A percentile compares a stretch with the other conserved stretches of the same genome.
Evolutionary conservation across 768 basidiomycete genomes (phyloP).

Genomic region (Mycena rebaudengoi): DNA sequence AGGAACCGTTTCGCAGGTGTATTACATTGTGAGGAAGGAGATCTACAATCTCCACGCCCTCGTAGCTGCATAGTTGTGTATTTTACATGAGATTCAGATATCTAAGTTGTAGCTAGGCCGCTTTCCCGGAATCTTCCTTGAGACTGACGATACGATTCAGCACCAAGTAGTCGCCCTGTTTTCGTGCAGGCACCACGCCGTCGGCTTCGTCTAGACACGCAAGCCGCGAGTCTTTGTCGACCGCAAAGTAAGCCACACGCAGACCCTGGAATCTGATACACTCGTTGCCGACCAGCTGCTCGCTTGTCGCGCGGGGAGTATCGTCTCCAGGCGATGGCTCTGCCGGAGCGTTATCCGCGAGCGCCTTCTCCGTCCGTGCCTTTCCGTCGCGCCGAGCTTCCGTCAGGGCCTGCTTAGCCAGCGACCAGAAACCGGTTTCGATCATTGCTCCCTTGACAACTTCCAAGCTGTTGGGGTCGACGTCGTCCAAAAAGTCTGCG

Average conservation of each 20-base stretch:
- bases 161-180: slow-evolving; percentile 81
- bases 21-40: slow-evolving; percentile 88
- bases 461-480: slow-evolving; percentile 85
- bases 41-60: slow-evolving; percentile 92
- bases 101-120: slow-evolving; percentile 1
- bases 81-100: neutral
- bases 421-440: slow-evolving; percentile 88
- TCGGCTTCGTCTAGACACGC: slow-evolving; percentile 67
- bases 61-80: slow-evolving; percentile 65
- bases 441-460: slow-evolving; percentile 83
- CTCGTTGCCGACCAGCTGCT: slow-evolving; percentile 89
- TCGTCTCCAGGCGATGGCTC: slow-evolving; percentile 49
- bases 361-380: slow-evolving; percentile 67
- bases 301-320: slow-evolving; percentile 77
- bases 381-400: slow-evolving; percentile 75
- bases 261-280: slow-evolving; percentile 96
- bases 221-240: slow-evolving; percentile 86
- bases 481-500: slow-evolving; percentile 83
- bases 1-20: slow-evolving; percentile 87
- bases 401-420: slow-evolving; percentile 72
- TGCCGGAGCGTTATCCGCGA: slow-evolving; percentile 51
- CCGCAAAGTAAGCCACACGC: slow-evolving; percentile 92
- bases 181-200: slow-evolving; percentile 48
- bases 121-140: slow-evolving; percentile 93
- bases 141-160: slow-evolving; percentile 93